Conservation (phyloP, 208 protist genomes). For the Trypanosoma cruzi region DNA sequence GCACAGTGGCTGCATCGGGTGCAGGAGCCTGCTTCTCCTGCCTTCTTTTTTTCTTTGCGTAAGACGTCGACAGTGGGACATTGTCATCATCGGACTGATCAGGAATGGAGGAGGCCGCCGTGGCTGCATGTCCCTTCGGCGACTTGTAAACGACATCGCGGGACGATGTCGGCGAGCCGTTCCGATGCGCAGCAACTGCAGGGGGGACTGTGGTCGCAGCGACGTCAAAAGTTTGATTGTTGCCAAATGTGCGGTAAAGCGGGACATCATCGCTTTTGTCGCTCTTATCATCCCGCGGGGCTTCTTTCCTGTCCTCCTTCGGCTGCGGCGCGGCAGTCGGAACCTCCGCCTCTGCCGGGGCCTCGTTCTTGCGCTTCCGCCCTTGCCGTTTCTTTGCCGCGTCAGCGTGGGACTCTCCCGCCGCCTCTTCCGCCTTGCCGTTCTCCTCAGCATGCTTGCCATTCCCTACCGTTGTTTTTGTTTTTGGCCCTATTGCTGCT, state of each 20-base stretch:
- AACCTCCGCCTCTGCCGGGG: not conserved
- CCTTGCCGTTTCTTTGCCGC: not conserved
- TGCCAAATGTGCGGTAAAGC: not conserved
- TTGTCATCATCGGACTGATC: not conserved
- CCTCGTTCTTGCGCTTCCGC: not conserved
- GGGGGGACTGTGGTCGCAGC: not conserved
- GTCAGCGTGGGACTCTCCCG: not conserved
- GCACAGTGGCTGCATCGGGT: not conserved
- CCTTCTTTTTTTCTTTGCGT: not conserved
- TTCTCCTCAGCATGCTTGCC: not conserved
- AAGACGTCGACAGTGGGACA: not conserved
- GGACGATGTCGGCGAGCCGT: too few species aligned
- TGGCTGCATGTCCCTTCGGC: not conserved
- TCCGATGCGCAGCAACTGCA: not conserved
- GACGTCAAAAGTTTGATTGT: not conserved
- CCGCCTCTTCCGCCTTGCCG: slow-evolving; percentile 10
- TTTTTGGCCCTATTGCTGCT: slow-evolving; percentile 24
- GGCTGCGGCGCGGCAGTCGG: not conserved
- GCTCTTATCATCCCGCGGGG: not conserved
- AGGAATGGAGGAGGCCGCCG: not conserved
- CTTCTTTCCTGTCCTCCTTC: not conserved
- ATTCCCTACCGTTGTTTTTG: not conserved
- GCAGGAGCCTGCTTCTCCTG: not conserved
- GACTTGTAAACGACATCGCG: too few species aligned
- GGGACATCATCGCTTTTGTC: slow-evolving; percentile 6